Evolutionary conservation across 2,329 filamentous ascomycete genomes (phyloP), one percentile per base, ranked within the genome.

Genomic region (Penicillium sp.): DNA sequence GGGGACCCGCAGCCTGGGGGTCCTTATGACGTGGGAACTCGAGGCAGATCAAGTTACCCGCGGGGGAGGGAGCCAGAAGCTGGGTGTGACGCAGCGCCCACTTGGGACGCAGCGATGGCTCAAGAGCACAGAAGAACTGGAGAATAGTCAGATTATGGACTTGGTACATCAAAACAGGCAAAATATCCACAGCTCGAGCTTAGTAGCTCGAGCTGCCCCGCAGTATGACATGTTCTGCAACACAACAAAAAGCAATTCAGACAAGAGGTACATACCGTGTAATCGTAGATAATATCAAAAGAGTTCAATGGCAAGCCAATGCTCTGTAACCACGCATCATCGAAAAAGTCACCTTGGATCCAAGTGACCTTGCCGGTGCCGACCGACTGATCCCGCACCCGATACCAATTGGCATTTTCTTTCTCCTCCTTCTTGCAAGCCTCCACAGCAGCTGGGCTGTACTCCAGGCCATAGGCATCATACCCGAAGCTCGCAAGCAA

Each of bases 11-110:
- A 9, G 81, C 79, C 10, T 78, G 78, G 9, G 87, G 81, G 40
- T 84, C 80, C 70, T 92, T 94, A 57, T 84, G 81, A 1, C 87
- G 85, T 9, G 91, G 91, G 70, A 89, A 95, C 70, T 96, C 91
- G 57, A 96, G 81, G 73, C 85, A 87, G 46, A 87, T 77, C 50
- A 87, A 75, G 46, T 77, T 74, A 5, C 83, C 83, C 2, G 56
- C 57, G 3, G 70, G 71, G 1, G 73, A 71, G 13, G 78, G 72
- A 13, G 79, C 73, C 10, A 87, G 77, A 7, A 87, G 75, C 51
- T 81, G 72, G 4, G 76, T 77, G 68, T 83, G 81, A 18, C 83
- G 78, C 14, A 76, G 71, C 2, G 84, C 81, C 85, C 85, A 88
- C 22, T 72, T 65, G 0, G 84, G 79, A n/a, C 85, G 78, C 54